These are phyloP conservation scores for Leccinum barrowsii DNA, from an alignment of 768 basidiomycete species.

Conservation along the genomic window DNA sequence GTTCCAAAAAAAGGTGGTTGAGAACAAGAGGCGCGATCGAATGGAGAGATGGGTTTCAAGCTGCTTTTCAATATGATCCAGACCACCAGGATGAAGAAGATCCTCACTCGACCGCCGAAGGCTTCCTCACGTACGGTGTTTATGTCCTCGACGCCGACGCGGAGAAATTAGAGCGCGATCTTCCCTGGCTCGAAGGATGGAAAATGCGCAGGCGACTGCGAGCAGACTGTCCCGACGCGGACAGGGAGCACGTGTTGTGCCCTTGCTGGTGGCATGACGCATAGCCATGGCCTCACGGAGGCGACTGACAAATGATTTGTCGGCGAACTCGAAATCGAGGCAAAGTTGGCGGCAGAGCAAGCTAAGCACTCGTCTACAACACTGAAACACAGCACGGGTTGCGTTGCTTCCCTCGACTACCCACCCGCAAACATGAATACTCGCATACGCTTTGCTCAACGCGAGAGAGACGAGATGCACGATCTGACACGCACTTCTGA, in stretches of 20 bases:
- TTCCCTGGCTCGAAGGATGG: constrained; percentile 30
- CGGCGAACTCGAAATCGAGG: constrained; percentile 24
- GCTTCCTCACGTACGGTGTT: constrained; percentile 30
- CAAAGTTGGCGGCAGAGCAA: constrained; percentile 7
- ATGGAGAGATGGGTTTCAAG: constrained; percentile 19
- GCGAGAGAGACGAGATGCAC: constrained; percentile 88
- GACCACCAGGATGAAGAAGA: constrained; percentile 14
- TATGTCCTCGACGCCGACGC: constrained; percentile 30
- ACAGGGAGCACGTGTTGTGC: not conserved
- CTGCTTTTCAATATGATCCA: constrained; percentile 10
- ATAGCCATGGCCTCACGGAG: constrained; percentile 29
- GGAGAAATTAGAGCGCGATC: constrained; percentile 22
- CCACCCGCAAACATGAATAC: constrained; percentile 4
- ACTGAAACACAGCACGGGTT: not conserved
- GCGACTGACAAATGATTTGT: constrained; percentile 28
- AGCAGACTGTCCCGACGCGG: not conserved
- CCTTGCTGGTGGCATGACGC: not conserved
- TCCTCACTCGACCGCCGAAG: constrained; percentile 21
- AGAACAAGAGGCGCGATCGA: constrained; percentile 54
- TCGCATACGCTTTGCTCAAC: constrained; percentile 55
- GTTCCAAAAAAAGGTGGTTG: constrained; percentile 56
- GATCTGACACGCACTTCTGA: constrained; percentile 81
- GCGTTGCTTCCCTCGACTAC: not conserved
- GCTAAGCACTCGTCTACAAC: not conserved
- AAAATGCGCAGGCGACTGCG: constrained; percentile 22